A percentile compares a stretch with the other conserved stretches of the same genome.
These are phyloP conservation scores for Xanthoconium purpureum DNA, from an alignment of 768 basidiomycete genomes.

Conservation along the genomic window DNA sequence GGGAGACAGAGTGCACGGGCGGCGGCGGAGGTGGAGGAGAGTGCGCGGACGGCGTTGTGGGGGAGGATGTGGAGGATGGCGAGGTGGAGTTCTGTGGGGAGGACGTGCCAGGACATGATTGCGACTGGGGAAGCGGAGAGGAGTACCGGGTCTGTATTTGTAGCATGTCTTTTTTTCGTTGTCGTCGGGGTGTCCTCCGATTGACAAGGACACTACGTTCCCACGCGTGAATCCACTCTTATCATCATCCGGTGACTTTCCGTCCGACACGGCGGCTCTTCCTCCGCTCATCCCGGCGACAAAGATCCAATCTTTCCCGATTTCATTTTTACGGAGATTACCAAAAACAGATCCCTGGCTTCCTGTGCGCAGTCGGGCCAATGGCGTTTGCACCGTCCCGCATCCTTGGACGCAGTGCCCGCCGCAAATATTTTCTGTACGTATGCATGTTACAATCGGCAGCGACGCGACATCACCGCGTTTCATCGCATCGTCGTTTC, in stretches of 20 bases:
- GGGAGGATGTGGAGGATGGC: slow-evolving; percentile 51
- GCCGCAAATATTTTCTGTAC: not conserved
- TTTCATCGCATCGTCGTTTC: slow-evolving; percentile 17
- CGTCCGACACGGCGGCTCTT: slow-evolving; percentile 24
- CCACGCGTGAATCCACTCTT: slow-evolving; percentile 20
- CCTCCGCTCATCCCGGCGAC: slow-evolving; percentile 18
- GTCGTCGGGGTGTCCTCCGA: slow-evolving; percentile 22
- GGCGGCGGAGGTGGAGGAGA: slow-evolving; percentile 48
- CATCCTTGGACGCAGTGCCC: too few relatives aligned
- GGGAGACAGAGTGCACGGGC: slow-evolving; percentile 58
- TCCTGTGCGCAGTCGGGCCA: too few relatives aligned
- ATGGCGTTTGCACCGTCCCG: too few relatives aligned
- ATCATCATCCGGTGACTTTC: slow-evolving; percentile 20
- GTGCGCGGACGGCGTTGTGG: slow-evolving; percentile 39
- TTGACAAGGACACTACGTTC: slow-evolving; percentile 15
- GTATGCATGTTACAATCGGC: not conserved
- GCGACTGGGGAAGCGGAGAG: not conserved
- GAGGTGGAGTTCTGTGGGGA: slow-evolving; percentile 68
- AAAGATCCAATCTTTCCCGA: not conserved
- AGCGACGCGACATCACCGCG: slow-evolving; percentile 1
- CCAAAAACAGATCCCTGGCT: too few relatives aligned
- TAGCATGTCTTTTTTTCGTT: not conserved
- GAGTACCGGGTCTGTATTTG: not conserved
- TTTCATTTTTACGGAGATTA: not conserved
- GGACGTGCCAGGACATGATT: slow-evolving; percentile 45